Percentiles rank a stretch among this genome's conserved stretches.
Evolutionary conservation across 1,139 yeast genomes (phyloP).

Genomic region (Pichia inconspicua): DNA sequence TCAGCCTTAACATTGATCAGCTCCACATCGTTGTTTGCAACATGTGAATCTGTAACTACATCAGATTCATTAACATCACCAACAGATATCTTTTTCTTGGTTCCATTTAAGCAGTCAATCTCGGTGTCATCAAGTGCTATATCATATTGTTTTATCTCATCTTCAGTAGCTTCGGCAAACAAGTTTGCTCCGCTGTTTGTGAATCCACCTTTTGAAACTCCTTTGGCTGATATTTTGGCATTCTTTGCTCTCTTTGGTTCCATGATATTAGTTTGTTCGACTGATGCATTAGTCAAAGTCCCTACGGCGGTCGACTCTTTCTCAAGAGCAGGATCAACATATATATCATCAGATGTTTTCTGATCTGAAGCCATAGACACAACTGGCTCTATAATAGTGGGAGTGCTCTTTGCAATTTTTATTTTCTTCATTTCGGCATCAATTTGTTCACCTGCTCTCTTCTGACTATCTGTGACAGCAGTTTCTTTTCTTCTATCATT

Average conservation of each 20-base stretch:
- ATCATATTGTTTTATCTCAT: constrained; percentile 22
- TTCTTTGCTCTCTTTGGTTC: background rate
- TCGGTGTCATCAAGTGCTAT: constrained; percentile 3
- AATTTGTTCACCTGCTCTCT: background rate
- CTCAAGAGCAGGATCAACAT: background rate
- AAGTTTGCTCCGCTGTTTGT: constrained; percentile 18
- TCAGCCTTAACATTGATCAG: constrained; percentile 11
- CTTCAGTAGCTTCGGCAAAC: constrained; percentile 25
- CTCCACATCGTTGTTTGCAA: constrained; percentile 9
- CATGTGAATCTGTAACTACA: background rate
- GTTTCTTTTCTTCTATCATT: constrained; percentile 2
- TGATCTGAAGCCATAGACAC: background rate
- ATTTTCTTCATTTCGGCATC: constrained; percentile 1
- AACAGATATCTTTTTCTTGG: background rate
- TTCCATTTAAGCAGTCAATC: background rate
- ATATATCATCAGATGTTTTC: background rate
- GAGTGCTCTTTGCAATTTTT: background rate
- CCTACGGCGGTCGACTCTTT: background rate
- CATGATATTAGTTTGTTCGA: constrained; percentile 1
- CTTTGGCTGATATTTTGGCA: background rate
- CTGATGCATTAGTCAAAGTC: constrained; percentile 7
- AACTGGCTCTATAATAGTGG: background rate
- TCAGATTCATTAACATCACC: background rate
- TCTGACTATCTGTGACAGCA: background rate
- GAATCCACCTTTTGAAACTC: background rate